Evolutionary conservation across 2,329 filamentous ascomycete genomes (phyloP), one percentile per base, ranked within the genome.

Genomic region (Colletotrichum liaoningense): DNA sequence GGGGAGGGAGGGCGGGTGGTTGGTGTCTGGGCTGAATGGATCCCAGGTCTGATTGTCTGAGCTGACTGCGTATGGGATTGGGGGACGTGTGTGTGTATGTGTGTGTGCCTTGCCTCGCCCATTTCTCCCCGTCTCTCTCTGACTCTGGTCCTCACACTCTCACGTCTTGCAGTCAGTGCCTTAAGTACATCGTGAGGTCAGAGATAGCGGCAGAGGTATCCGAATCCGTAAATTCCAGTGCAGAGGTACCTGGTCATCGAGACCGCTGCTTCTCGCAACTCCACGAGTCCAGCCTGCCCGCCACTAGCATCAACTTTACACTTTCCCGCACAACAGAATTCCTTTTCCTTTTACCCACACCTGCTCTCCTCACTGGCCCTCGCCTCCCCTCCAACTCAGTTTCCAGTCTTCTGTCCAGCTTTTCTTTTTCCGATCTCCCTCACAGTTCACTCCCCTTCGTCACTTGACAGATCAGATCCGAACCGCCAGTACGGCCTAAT

Each of bases 261-360:
- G 19, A 49, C 65, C 49, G 26, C 33, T 63, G 66, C 69, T 59
- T 30, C 58, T 42, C 28, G 35, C 58, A 19, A 62, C 35, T 49
- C 19, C 28, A 28, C 55, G 55, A 57, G 24, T 33, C 55, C 56
- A 58, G 56, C 28, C 63, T 66, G 52, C 28, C 63, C 59, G 52
- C 24, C 46, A 55, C 56, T 72, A 72, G 69, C 57, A 69, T 66
- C 67, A 66, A 71, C 56, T 66, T 73, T 73, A 71, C 67, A 63
- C 71, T 73, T 70, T 65, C 56, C 63, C 49, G 56, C 71, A 65
- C 71, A 56, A 38, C 62, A 63, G 67, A 60, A 52, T 70, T 65
- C 67, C 62, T 62, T 63, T 66, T 70, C 57, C 42, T 35, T 28
- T 26, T 62, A 57, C 60, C 71, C 49, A 63, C 71, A 56, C 70